Evolutionary conservation across 768 basidiomycete species (phyloP).

Genomic region (Lentinula sp.): DNA sequence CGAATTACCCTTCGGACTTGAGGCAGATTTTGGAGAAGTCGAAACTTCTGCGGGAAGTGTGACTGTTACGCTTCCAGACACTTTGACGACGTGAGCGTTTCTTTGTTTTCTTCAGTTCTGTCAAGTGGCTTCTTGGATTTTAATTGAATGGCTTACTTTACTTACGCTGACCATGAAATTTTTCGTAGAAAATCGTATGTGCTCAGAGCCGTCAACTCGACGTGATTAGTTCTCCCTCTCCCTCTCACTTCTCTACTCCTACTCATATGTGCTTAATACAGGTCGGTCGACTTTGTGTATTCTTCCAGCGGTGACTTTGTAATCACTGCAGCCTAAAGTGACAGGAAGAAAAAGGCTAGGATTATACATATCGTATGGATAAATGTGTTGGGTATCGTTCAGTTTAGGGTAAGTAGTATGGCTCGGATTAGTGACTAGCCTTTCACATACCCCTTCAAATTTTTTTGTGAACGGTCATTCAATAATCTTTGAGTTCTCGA

Average conservation of each 20-base stretch:
- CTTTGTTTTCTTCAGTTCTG: neutral
- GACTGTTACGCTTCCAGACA: neutral
- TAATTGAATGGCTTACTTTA: too few relatives aligned
- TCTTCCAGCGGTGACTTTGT: neutral
- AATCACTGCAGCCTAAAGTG: neutral
- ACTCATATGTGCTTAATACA: neutral
- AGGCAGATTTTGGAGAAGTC: constrained; percentile 3
- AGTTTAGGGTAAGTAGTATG: too few relatives aligned
- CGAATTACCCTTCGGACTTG: constrained; percentile 2
- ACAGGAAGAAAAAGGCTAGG: too few relatives aligned
- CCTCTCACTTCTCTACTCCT: neutral
- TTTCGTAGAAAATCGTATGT: neutral
- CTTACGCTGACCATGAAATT: neutral
- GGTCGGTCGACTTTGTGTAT: constrained; percentile 1
- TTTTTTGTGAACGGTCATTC: too few relatives aligned
- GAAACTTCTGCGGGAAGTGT: neutral
- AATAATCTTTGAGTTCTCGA: too few relatives aligned
- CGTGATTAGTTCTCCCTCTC: neutral
- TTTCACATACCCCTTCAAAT: too few relatives aligned
- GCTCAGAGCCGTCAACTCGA: constrained; percentile 1
- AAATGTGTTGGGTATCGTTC: too few relatives aligned
- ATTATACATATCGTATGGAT: too few relatives aligned
- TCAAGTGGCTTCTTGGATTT: too few relatives aligned
- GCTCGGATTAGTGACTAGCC: too few relatives aligned
- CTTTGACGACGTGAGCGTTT: neutral